Base-by-base conservation (phyloP, 2,329 filamentous ascomycete genomes). In the Catunica adiposa region DNA sequence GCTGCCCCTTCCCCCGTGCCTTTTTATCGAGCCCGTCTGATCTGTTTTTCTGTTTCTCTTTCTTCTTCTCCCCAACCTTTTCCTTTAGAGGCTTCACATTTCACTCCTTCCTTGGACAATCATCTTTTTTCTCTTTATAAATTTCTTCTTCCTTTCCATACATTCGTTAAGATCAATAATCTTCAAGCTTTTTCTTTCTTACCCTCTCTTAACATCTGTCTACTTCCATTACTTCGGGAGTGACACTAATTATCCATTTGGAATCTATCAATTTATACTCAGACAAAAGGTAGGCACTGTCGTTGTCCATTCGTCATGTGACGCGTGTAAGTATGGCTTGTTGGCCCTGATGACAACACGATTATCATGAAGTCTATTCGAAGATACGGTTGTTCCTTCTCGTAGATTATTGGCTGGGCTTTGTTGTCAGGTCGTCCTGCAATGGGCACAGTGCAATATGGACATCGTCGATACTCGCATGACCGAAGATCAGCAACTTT, bases 111-210 rank as follows among this genome's bases (percentile, higher is more conserved):
- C 47, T 47, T 56, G 63, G 62, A 61, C 56, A 52, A 52, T 9
- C 38, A 38, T 20, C 46, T 47, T 63, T 59, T 58, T 61, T 62
- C 60, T 56, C 59, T 56, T 44, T 44, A 44, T 59, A 47, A 61
- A 60, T 60, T 52, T 62, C 62, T 61, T 62, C 60, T 61, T 56
- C 62, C 58, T 60, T 61, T 58, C 59, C 62, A 60, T 51, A 62
- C 62, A 58, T 61, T 62, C 60, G 60, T 61, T 63, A 62, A 61
- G 64, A 62, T 62, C 57, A 59, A 50, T n/a, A 20, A 44, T 40
- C 29, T 22, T 50, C 61, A 56, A 57, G 29, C 44, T 26, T 15
- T 47, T 47, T 44, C 9, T 31, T 26, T 17, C 29, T 46, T 51
- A 17, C 23, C 34, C 29, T 25, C 47, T 54, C 31, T 29, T 51